Base-by-base conservation (phyloP, 495 filamentous ascomycete species). In the Xylaria castorea region DNA sequence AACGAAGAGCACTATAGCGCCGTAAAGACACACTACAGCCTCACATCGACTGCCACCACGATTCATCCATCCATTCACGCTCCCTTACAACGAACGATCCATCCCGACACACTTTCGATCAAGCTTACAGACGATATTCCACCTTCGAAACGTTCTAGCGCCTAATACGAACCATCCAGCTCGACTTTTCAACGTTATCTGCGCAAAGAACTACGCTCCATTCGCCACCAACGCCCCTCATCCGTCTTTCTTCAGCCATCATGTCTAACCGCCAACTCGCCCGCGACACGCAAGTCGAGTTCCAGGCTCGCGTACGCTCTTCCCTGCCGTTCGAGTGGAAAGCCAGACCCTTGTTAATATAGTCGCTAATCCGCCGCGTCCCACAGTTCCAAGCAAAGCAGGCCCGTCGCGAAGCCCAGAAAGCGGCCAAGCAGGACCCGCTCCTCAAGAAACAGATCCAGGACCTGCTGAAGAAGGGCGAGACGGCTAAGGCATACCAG, bases 381-480 rank as follows among this genome's bases (percentile, higher is more conserved):
- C 27, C 67, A 60, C 61, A 94, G 92, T 94, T 95, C 85, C 94
- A 93, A 70, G 90, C 93, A 30, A 95, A 95, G 80, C 91, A 93
- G 81, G 88, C 94, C 67, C 93, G 93, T 70, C 85, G 93, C 73
- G 92, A 95, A 84, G 91, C 93, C 14, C 88, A 88, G 70, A 94
- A 94, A 80, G 93, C 93, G 22, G 88, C 89, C 67, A 94, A 94
- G 81, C 93, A 95, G 80, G 93, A 94, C 80, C 91, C 89, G 70
- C 85, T 90, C 34, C 89, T 95, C 80, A 93, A 94, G 84, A 89
- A 91, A 77, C 94, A 95, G 81, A 87, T 95, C 76, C 93, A 95
- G 80, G 94, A 92, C 84, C 89, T 85, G 84, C 92, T 86, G 80
- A 89, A 86, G 77, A 87, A 87, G 64, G 85, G 85, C 79, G 93